phyloP scores from a whole-genome alignment of 2,329 filamentous ascomycete species.

The Fusarium austroafricanum region DNA sequence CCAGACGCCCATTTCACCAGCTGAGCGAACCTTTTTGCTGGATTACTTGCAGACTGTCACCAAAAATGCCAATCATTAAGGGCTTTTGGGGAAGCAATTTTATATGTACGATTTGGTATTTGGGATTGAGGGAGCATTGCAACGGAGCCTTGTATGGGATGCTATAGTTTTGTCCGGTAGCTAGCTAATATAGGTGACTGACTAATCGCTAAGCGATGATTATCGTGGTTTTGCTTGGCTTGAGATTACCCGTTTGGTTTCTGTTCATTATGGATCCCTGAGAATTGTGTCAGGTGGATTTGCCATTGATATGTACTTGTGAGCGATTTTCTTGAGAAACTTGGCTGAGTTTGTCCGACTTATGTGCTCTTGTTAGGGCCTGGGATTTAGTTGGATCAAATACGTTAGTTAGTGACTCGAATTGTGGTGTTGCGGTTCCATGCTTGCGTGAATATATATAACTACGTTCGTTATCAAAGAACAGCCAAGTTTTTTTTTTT shows the following conservation, averaged over 20 bases:
- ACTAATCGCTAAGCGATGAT: slow-evolving; percentile 17
- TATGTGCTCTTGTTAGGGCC: neutral
- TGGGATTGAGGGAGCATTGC: slow-evolving; percentile 34
- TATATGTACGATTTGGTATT: slow-evolving; percentile 36
- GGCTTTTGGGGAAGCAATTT: slow-evolving; percentile 10
- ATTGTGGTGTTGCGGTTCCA: neutral
- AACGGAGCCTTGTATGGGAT: slow-evolving; percentile 37
- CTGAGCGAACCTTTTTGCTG: slow-evolving; percentile 80
- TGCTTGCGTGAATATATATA: neutral
- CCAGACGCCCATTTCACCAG: slow-evolving; percentile 71
- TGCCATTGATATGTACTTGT: neutral
- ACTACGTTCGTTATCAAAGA: no score
- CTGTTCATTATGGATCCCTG: neutral
- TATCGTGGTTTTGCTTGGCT: slow-evolving; percentile 1
- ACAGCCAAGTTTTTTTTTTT: no score
- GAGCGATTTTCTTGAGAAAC: neutral
- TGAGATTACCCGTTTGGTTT: neutral
- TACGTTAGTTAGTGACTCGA: neutral
- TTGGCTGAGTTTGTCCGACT: neutral
- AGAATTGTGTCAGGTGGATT: neutral
- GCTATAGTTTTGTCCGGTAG: slow-evolving; percentile 10
- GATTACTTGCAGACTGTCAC: slow-evolving; percentile 74
- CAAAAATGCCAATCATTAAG: slow-evolving; percentile 52
- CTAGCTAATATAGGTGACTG: slow-evolving; percentile 14
- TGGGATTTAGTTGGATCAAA: neutral